Evolutionary conservation across 129 eudicot genomes (phyloP), one percentile per base, ranked within the genome.

Genomic region (Lactuca saligna): DNA sequence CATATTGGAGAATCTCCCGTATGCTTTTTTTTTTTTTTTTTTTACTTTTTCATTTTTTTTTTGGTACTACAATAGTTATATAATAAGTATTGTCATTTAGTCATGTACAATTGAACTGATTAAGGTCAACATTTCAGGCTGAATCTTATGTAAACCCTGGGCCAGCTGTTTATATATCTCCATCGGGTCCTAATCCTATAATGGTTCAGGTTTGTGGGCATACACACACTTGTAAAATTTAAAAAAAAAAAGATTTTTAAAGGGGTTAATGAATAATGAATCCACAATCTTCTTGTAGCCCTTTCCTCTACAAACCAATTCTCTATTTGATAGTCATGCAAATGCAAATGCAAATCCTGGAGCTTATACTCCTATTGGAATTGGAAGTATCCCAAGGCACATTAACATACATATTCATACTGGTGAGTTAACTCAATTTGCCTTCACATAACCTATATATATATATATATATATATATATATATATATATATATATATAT

Each of bases 101-200:
- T 38, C 38, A 37, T 25, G 63, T 59, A 69, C 69, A 66, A 51
- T 60, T 32, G 71, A 65, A 54, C 54, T 33, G 72, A 57, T 38
- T 13, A n/a, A 58, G 54, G 61, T 74, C 37, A 49, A 64, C 44
- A 55, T 67, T 80, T 93, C 85, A 94, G 99, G 86, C 71, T 65
- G 97, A 89, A 74, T 82, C 88, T 64, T 88, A 56, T 64, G 85
- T 94, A 31, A 89, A 87, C 66, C 83, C 97, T 16, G 99, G 99
- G 48, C 99, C 95, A 57, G 93, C 99, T 61, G 86, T 94, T 64
- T 94, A 89, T 64, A 90, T 94, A 54, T 89, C 99, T 75, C 78
- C 97, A 20, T 81, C 85, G 7, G 99, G 97, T 60, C 97, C 99
- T 62, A 89, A 94, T 80, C 99, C 97, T 31, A 87, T 94, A 39